Conservation (phyloP, 192 early-diverging fungal genomes). For the Powellomyces hirtus region DNA sequence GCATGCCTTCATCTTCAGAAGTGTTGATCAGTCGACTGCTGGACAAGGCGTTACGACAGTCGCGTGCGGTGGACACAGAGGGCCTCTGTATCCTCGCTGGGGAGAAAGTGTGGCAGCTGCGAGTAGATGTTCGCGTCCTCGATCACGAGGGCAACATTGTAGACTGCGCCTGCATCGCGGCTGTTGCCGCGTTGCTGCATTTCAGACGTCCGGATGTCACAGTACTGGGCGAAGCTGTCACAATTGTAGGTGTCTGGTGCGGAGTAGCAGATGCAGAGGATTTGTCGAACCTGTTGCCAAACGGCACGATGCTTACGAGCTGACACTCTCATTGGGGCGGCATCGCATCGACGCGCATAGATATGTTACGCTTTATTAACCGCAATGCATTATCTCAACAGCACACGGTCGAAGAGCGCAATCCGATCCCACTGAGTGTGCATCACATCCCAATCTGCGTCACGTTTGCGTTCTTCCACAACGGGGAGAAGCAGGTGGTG, state of each 20-base stretch:
- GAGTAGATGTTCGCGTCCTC: slow-evolving; percentile 87
- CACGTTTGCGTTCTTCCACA: slow-evolving; percentile 89
- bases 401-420: slow-evolving; percentile 83
- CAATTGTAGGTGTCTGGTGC: slow-evolving; percentile 69
- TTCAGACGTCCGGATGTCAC: slow-evolving; percentile 95
- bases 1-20: slow-evolving; percentile 75
- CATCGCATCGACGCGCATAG: not conserved
- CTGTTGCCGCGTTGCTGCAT: slow-evolving; percentile 83
- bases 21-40: slow-evolving; percentile 80
- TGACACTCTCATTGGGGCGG: not conserved
- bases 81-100: slow-evolving; percentile 95
- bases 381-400: slow-evolving; percentile 14
- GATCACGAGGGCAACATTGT: slow-evolving; percentile 93
- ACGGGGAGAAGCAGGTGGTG: slow-evolving; percentile 54
- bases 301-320: too few relatives aligned
- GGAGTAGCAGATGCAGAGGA: not conserved
- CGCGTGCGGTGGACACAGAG: slow-evolving; percentile 91
- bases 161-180: slow-evolving; percentile 88
- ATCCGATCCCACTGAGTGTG: slow-evolving; percentile 90
- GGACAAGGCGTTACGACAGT: slow-evolving; percentile 81
- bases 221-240: slow-evolving; percentile 86
- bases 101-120: slow-evolving; percentile 92
- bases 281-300: too few relatives aligned
- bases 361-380: not conserved
- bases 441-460: slow-evolving; percentile 94